Evolutionary conservation across 2,329 filamentous ascomycete species (phyloP).

Genomic region (Colletotrichum tanaceti): DNA sequence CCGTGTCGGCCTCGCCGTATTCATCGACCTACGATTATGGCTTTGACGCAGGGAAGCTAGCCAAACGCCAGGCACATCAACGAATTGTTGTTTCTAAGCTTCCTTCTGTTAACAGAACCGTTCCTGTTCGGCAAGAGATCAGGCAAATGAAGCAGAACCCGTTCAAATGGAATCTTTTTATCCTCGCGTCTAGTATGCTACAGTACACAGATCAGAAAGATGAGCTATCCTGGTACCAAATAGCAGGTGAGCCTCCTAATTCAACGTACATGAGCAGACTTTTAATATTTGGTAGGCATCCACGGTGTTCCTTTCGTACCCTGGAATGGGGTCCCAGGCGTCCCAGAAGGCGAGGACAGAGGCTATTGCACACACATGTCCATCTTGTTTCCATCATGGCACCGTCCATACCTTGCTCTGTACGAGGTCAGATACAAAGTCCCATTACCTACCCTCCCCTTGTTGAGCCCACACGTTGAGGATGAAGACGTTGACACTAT

Average conservation of each 20-base stretch:
- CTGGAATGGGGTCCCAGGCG: constrained; percentile 65
- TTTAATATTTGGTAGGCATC: constrained; percentile 66
- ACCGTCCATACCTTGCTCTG: constrained; percentile 79
- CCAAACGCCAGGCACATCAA: constrained; percentile 54
- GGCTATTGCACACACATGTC: constrained; percentile 85
- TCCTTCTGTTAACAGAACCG: constrained; percentile 54
- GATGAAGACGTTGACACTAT: neutral
- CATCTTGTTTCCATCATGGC: constrained; percentile 83
- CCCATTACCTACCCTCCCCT: neutral
- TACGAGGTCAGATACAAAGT: constrained; percentile 59
- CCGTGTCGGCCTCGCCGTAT: constrained; percentile 6
- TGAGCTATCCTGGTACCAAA: constrained; percentile 79
- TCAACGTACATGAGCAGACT: neutral
- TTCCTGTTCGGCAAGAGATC: constrained; percentile 72
- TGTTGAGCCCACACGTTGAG: neutral
- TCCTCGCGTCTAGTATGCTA: constrained; percentile 79
- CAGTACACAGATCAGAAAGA: constrained; percentile 72
- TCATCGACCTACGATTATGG: constrained; percentile 61
- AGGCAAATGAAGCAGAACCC: constrained; percentile 71
- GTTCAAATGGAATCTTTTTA: constrained; percentile 80
- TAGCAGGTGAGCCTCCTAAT: constrained; percentile 70
- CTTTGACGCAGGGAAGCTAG: constrained; percentile 54
- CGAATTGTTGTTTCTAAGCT: constrained; percentile 58
- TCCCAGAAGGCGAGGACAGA: constrained; percentile 62
- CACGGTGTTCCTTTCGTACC: constrained; percentile 77